A percentile compares a stretch with the other conserved stretches of the same genome.
These are phyloP conservation scores for Colletotrichum costaricense DNA, from an alignment of 2,329 filamentous ascomycete genomes.

Conservation along the genomic window DNA sequence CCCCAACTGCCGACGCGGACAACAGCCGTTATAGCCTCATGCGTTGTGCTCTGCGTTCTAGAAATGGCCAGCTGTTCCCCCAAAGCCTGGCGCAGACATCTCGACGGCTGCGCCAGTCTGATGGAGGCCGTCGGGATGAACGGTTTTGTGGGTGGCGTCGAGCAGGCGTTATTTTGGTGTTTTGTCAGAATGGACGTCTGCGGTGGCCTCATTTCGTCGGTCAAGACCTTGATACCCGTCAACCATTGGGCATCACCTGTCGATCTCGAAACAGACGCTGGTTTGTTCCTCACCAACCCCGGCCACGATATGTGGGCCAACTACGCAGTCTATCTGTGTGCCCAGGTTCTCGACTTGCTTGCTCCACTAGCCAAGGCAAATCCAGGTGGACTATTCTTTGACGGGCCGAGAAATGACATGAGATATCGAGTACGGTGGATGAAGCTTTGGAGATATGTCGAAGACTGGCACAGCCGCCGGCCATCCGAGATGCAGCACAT, in stretches of 20 bases:
- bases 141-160: conserved; percentile 62
- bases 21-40: conserved; percentile 47
- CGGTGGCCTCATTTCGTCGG: conserved; percentile 66
- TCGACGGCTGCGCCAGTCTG: conserved; percentile 68
- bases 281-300: conserved; percentile 49
- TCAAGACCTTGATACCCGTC: conserved; percentile 60
- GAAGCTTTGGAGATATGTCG: conserved; percentile 61
- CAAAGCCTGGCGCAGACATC: conserved; percentile 64
- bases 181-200: conserved; percentile 70
- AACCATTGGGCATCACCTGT: conserved; percentile 55
- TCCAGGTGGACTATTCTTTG: conserved; percentile 50
- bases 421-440: conserved; percentile 51
- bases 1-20: conserved; percentile 48
- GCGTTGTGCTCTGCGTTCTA: conserved; percentile 51
- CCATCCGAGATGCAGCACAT: conserved; percentile 60
- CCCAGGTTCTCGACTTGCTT: conserved; percentile 57
- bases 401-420: conserved; percentile 27
- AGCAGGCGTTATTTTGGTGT: conserved; percentile 69
- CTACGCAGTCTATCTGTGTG: conserved; percentile 67
- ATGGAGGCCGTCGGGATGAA: conserved; percentile 64
- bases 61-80: conserved; percentile 56
- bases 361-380: conserved; percentile 51
- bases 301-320: conserved; percentile 67
- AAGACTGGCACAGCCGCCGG: conserved; percentile 58
- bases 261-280: conserved; percentile 44